Evolutionary conservation across 495 filamentous ascomycete species (phyloP).

Genomic region (Cladorrhinum samala): DNA sequence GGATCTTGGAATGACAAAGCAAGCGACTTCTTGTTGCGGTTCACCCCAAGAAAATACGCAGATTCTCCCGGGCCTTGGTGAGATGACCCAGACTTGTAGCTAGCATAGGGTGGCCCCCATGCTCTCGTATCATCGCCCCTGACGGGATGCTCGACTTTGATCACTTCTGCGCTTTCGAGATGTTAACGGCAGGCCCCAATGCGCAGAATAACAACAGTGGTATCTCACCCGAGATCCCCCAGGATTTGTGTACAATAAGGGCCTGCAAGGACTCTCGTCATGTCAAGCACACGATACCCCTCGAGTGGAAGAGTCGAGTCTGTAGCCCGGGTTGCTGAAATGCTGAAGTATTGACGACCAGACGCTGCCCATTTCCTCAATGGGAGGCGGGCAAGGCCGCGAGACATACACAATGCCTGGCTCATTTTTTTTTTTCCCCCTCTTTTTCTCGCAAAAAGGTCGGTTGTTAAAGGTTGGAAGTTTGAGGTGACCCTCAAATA

Average conservation of each 20-base stretch:
- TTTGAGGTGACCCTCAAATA: no score
- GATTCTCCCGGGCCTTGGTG: conserved; percentile 78
- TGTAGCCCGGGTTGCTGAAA: conserved; percentile 8
- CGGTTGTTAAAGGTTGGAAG: no score
- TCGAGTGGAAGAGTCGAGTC: conserved; percentile 55
- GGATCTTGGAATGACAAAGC: conserved; percentile 84
- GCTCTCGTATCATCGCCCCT: conserved; percentile 91
- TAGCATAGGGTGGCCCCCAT: conserved; percentile 94
- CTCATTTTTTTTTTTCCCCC: conserved; percentile 10
- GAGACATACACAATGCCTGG: background rate
- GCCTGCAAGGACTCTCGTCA: conserved; percentile 96
- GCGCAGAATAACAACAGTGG: background rate
- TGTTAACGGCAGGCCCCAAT: conserved; percentile 9
- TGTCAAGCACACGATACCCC: conserved; percentile 84
- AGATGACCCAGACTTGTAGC: conserved; percentile 53
- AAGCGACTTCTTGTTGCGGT: conserved; percentile 94
- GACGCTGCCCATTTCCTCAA: background rate
- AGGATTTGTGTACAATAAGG: conserved; percentile 97
- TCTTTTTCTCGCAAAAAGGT: no score
- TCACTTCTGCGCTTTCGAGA: conserved; percentile 74
- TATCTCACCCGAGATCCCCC: conserved; percentile 81
- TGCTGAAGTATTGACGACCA: conserved; percentile 10
- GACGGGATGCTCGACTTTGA: conserved; percentile 92
- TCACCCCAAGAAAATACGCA: conserved; percentile 89
- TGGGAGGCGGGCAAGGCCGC: conserved; percentile 3